Evolutionary conservation across 352 stramenopile species (phyloP), one percentile per base, ranked within the genome.

Genomic region (Pythium myriotylum): DNA sequence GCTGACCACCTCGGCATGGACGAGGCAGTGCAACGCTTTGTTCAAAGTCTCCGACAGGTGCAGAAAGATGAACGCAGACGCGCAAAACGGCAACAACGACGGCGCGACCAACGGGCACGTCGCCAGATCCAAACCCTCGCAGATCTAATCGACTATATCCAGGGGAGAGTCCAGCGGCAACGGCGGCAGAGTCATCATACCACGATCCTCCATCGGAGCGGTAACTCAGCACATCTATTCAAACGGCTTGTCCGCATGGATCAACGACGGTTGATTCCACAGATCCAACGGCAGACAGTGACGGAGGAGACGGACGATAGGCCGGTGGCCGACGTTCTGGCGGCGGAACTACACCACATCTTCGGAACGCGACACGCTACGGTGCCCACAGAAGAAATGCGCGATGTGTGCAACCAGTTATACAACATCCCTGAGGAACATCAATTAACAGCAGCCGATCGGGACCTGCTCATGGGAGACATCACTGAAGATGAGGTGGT

Each of bases 151-250:
- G 26, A 20, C 24, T 40, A 54, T 26, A 26, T 54, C 2, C 24
- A 54, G 20, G 27, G 9, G 4, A 13, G 26, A 13, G 47, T 54
- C 2, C 24, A 41, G n/a, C 13, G 47, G 2, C 35, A 54, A 41
- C 13, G 2, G 2, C 8, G 2, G 4, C 13, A 6, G 16, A 8
- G 17, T 17, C 47, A 19, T 4, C 26, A 23, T 26, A 17, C 7
- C 4, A 16, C 35, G 8, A 20, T 54, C 2, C 27, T 54, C 26
- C 13, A 54, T 6, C 17, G n/a, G 5, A 41, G 47, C 16, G 26
- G 47, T 2, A 24, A 54, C n/a, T 54, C 47, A 17, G 27, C 47
- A 4, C 47, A 54, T 4, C 26, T 54, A 3, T 54, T 54, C 22
- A 27, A 29, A 7, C 47, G 47, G 3, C 39, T 54, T 23, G 47